These are phyloP conservation scores for Penicillium glabrum DNA, from an alignment of 2,329 filamentous ascomycete genomes.

Conservation along the genomic window DNA sequence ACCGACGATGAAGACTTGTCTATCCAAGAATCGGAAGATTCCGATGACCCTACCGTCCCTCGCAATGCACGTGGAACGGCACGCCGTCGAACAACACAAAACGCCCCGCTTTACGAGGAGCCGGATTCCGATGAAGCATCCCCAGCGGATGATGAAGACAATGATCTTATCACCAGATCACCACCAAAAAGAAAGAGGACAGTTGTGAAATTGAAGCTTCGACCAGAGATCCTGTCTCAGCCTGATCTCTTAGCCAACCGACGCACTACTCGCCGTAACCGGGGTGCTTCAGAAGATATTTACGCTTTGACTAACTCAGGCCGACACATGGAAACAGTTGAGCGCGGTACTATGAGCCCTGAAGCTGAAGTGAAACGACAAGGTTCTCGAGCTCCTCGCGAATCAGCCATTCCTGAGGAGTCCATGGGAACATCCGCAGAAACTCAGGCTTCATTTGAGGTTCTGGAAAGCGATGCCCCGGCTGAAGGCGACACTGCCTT, in stretches of 20 bases:
- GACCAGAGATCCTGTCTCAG: slow-evolving; percentile 26
- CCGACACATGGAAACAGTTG: slow-evolving; percentile 55
- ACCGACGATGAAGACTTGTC: slow-evolving; percentile 39
- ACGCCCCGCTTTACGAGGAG: slow-evolving; percentile 59
- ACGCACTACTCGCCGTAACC: slow-evolving; percentile 60
- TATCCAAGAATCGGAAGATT: slow-evolving; percentile 47
- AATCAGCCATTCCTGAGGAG: slow-evolving; percentile 45
- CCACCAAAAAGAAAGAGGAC: slow-evolving; percentile 22
- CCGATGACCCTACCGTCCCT: slow-evolving; percentile 44
- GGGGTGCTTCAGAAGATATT: slow-evolving; percentile 57
- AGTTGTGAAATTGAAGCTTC: slow-evolving; percentile 33
- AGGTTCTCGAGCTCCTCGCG: slow-evolving; percentile 41
- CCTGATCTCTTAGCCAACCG: slow-evolving; percentile 36
- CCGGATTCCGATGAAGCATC: slow-evolving; percentile 34
- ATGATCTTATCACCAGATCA: slow-evolving; percentile 1
- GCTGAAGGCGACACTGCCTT: slow-evolving; percentile 34
- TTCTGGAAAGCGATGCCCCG: slow-evolving; percentile 41
- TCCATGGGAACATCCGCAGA: slow-evolving; percentile 46
- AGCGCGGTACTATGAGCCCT: slow-evolving; percentile 55
- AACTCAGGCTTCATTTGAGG: slow-evolving; percentile 43
- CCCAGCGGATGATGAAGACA: slow-evolving; percentile 14
- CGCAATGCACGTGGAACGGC: slow-evolving; percentile 59
- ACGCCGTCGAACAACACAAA: slow-evolving; percentile 54
- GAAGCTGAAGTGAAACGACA: slow-evolving; percentile 35
- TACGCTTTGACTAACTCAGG: slow-evolving; percentile 61